Base-by-base conservation (phyloP, 2,329 filamentous ascomycete genomes). In the Monosporascus sp. region DNA sequence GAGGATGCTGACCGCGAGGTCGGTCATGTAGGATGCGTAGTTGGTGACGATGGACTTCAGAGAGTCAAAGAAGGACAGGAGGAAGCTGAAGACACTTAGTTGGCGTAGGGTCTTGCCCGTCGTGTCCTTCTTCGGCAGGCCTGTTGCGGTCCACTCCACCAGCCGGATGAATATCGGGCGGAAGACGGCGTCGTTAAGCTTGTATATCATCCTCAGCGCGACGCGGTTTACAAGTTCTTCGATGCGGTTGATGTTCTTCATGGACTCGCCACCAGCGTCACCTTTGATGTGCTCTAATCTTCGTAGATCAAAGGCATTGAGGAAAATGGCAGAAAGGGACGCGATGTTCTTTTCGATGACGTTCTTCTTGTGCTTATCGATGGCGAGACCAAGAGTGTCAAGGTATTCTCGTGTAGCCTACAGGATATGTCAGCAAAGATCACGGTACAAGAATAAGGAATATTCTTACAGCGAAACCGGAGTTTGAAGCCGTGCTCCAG, bases 11-110 rank as follows among this genome's bases (percentile, higher is more conserved):
- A 88, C 83, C 0, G 86, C 83, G 60, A 85, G 86, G 41, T 96
- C 90, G 54, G 96, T 72, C 27, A 96, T 75, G 67, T 96, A 96
- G 56, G 86, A 87, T 2, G 90, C 87, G 69, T 99, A 99, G 70
- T 86, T 88, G 9, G 94, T 97, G 54, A 97, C 91, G 53, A 97
- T 93, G 7, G 90, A 94, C 79, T 94, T 94, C 57, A 97, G 85
- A 59, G 83, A 88, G 54, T 86, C 83, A 65, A 96, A 96, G 72
- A 97, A 92, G 15, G 80, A 74, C 38, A 83, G 74, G 44, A 95
- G 76, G 75, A 97, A 96, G 50, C 83, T 82, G 74, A 91, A 97
- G 59, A 96, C 81, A 56, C 86, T 90, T 57, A 87, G 86, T 44
- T 87, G 80, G 18, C 91, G 83, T 48, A 85, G 72, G 3, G 78